Evolutionary conservation across 305 asterid species (phyloP), one percentile per base, ranked within the genome.

Genomic region (Fraxinus nigra): DNA sequence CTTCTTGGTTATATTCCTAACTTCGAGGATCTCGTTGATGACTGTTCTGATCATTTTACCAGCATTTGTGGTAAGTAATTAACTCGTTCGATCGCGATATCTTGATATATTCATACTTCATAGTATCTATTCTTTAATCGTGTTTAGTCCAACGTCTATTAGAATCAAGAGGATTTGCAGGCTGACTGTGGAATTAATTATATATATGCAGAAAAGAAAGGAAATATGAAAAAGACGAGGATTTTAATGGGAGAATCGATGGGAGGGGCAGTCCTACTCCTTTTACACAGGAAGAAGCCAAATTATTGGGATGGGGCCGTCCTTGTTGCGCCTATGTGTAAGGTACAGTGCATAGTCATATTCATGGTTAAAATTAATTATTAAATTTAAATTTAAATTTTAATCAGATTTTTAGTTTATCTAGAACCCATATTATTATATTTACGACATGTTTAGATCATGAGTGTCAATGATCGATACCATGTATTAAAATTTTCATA

Each of bases 191-290:
- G 18, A 46, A 13, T 14, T 46, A 11, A 63, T 79, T 83, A 32
- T 32, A 32, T 32, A 46, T 67, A 72, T 80, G 75, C 90, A 92
- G 97, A 88, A 79, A 84, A 18, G 77, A 75, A 78, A 74, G 94
- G 86, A 65, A 90, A 92, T 79, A 79, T 28, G 61, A 90, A 87
- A 4, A 90, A 86, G 86, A 85, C 85, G 93, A 92, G 90, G 84
- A 87, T 92, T 37, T 81, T 92, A 79, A 63, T 92, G 90, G 94
- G 97, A 81, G 97, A 90, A 82, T 92, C 97, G 8, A 88, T 88
- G 93, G 97, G 97, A 80, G 97, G 97, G 24, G 94, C 93, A 0
- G 88, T 92, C 8, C 86, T 51, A 35, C 89, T 92, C n/a, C 87
- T 88, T 32, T 77, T 90, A 77, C 97, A 92, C 78, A 86, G 88